A percentile compares a stretch with the other conserved stretches of the same genome.
Conservation (phyloP, 306 rosid genomes). For the Elaeagnus macrophylla region DNA sequence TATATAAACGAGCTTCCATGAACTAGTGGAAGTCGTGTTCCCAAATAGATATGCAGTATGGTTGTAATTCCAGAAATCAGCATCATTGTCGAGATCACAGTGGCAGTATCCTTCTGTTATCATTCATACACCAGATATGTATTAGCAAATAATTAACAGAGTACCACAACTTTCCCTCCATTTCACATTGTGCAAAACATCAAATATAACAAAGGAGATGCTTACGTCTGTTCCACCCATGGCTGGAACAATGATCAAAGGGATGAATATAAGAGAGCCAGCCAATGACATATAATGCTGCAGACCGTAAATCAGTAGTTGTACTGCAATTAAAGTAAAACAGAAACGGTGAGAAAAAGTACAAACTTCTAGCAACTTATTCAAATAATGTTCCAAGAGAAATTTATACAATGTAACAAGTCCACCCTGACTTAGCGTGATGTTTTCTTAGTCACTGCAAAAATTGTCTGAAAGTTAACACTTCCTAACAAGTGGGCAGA, state of each 20-base stretch:
- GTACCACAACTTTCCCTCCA: not conserved
- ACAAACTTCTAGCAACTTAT: constrained; percentile 7
- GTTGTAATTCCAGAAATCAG: constrained; percentile 85
- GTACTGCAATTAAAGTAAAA: constrained; percentile 43
- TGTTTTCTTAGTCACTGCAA: no score
- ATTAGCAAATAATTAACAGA: constrained; percentile 6
- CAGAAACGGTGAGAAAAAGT: constrained; percentile 13
- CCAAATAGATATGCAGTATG: constrained; percentile 70
- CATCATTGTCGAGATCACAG: constrained; percentile 77
- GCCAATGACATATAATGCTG: constrained; percentile 87
- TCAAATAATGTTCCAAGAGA: constrained; percentile 14
- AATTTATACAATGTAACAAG: no score
- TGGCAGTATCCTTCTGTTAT: constrained; percentile 77
- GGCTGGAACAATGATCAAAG: constrained; percentile 64
- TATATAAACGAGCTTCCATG: constrained; percentile 96
- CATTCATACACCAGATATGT: constrained; percentile 12
- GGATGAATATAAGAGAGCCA: constrained; percentile 79
- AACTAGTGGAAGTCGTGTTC: constrained; percentile 87
- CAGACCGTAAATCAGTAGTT: constrained; percentile 64
- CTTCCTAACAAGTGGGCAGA: no score
- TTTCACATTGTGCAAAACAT: constrained; percentile 9
- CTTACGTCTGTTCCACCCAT: constrained; percentile 90
- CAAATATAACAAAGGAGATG: constrained; percentile 17
- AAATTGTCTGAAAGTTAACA: no score
- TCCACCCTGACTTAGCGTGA: no score